Conservation (phyloP, 2,329 filamentous ascomycete genomes). For the Exophiala sideris region DNA sequence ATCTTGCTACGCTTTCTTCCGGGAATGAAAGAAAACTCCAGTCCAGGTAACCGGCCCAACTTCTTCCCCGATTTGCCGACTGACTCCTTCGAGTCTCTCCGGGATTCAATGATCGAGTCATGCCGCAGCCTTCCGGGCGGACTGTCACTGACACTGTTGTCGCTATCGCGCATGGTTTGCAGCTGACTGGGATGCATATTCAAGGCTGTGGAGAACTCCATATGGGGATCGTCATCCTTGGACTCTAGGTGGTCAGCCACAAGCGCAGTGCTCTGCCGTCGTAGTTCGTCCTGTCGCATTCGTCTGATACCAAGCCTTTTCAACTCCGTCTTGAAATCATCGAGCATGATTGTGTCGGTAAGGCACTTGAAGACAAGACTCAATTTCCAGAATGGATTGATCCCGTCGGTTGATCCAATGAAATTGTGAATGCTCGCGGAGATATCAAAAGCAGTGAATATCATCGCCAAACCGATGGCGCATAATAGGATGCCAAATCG, state of each 20-base stretch:
- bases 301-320: constrained; percentile 26
- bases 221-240: constrained; percentile 18
- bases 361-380: constrained; percentile 65
- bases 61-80: constrained; percentile 16
- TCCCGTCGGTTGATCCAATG: constrained; percentile 32
- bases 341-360: constrained; percentile 63
- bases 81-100: constrained; percentile 4
- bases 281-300: constrained; percentile 25
- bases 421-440: constrained; percentile 51
- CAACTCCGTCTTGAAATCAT: constrained; percentile 62
- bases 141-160: constrained; percentile 5
- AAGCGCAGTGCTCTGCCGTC: constrained; percentile 23
- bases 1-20: background rate
- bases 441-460: constrained; percentile 61
- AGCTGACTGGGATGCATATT: constrained; percentile 14
- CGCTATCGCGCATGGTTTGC: constrained; percentile 8
- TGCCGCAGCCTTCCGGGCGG: constrained; percentile 17
- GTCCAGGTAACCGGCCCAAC: constrained; percentile 17
- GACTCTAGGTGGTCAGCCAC: constrained; percentile 18
- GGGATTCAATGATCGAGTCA: constrained; percentile 14
- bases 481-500: constrained; percentile 61
- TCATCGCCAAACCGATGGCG: constrained; percentile 58
- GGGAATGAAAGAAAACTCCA: constrained; percentile 12
- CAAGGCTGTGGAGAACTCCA: constrained; percentile 24
- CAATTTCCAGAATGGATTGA: constrained; percentile 62